phyloP scores from a whole-genome alignment of 129 eudicot genomes.

The Lonicera japonica region DNA sequence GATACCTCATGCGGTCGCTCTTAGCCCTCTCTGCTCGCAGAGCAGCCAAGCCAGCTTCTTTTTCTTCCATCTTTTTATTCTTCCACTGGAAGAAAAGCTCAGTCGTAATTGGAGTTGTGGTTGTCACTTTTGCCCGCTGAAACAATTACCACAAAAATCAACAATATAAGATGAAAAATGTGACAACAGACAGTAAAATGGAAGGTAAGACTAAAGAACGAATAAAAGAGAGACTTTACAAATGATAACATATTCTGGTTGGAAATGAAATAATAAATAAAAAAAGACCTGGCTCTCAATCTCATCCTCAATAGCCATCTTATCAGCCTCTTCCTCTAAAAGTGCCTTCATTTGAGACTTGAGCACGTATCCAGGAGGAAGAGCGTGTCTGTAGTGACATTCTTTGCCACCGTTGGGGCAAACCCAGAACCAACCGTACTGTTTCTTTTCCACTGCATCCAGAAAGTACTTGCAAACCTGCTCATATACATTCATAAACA shows the following conservation, averaged over 20 bases:
- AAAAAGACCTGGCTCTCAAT: constrained; percentile 47
- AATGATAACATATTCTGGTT: too few relatives aligned
- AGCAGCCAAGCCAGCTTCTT: constrained; percentile 61
- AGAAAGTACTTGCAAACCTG: constrained; percentile 66
- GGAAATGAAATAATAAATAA: background rate
- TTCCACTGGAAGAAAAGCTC: constrained; percentile 58
- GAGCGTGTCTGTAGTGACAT: constrained; percentile 15
- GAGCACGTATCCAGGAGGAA: constrained; percentile 24
- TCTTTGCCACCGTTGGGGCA: constrained; percentile 21
- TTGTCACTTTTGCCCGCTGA: constrained; percentile 52
- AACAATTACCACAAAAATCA: background rate
- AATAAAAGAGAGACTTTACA: background rate
- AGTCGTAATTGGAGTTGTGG: constrained; percentile 57
- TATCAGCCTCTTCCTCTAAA: constrained; percentile 58
- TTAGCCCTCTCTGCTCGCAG: constrained; percentile 64
- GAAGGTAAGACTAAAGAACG: background rate
- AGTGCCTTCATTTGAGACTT: constrained; percentile 72
- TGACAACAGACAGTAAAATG: background rate
- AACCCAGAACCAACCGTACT: constrained; percentile 22
- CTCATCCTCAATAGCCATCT: constrained; percentile 59
- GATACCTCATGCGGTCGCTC: constrained; percentile 65
- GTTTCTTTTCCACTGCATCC: constrained; percentile 22
- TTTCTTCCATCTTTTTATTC: constrained; percentile 48
- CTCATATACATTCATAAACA: constrained; percentile 7
- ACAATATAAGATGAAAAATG: background rate